Conservation (phyloP, 805 yeast genomes). For the Wickerhamiella nectarea region DNA sequence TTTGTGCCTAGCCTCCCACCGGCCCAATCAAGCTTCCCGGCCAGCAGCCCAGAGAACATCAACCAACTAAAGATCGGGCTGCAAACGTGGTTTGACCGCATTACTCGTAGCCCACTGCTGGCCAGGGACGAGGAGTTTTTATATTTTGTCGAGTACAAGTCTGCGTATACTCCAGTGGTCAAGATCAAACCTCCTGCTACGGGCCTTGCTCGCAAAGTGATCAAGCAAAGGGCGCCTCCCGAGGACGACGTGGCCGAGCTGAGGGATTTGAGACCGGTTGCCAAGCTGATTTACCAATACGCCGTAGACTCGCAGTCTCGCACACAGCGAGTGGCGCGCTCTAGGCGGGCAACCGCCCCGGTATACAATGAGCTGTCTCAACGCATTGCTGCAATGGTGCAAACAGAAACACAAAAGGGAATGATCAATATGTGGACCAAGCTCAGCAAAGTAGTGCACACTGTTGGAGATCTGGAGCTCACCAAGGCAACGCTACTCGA, state of each 20-base stretch:
- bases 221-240: conserved; percentile 86
- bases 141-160: conserved; percentile 68
- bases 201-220: conserved; percentile 75
- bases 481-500: conserved; percentile 56
- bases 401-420: conserved; percentile 29
- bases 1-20: conserved; percentile 82
- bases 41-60: conserved; percentile 72
- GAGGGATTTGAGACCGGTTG: conserved; percentile 74
- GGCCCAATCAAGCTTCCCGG: conserved; percentile 62
- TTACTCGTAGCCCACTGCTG: conserved; percentile 62
- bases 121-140: conserved; percentile 79
- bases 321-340: conserved; percentile 41
- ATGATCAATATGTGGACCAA: conserved; percentile 69
- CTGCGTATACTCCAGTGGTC: conserved; percentile 49
- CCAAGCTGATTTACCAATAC: conserved; percentile 56
- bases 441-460: conserved; percentile 51
- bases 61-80: conserved; percentile 41
- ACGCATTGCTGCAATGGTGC: conserved; percentile 19
- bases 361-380: conserved; percentile 44
- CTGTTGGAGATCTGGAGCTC: conserved; percentile 65
- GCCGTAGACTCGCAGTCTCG: conserved; percentile 39
- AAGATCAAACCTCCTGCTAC: conserved; percentile 56
- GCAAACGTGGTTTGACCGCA: conserved; percentile 78
- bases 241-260: conserved; percentile 73
- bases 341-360: conserved; percentile 36